These are phyloP conservation scores for Lodderomyces metapsilosis DNA, from an alignment of 1,139 yeast genomes.

Conservation along the genomic window DNA sequence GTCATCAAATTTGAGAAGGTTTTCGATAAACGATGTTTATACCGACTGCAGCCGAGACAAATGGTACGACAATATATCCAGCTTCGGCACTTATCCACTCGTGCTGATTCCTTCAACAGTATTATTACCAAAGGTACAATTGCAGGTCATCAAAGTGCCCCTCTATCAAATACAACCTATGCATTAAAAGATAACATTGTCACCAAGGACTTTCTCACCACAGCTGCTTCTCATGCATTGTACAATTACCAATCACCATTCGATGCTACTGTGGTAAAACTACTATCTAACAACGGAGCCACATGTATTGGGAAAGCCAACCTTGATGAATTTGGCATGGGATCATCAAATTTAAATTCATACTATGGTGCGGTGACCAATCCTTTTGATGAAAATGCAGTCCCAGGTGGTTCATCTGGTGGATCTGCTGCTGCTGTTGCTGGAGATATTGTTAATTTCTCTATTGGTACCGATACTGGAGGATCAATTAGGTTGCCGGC, in stretches of 20 bases:
- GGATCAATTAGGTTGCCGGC: conserved; percentile 95
- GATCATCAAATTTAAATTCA: conserved; percentile 62
- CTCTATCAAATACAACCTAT: conserved; percentile 16
- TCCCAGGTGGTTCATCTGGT: conserved; percentile 93
- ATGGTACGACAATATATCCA: neutral
- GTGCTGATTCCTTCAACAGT: conserved; percentile 11
- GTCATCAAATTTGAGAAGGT: too few species aligned
- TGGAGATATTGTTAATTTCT: conserved; percentile 40
- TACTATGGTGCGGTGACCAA: conserved; percentile 66
- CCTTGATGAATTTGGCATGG: conserved; percentile 98
- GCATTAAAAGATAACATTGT: conserved; percentile 72
- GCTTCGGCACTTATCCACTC: neutral
- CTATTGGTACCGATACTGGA: conserved; percentile 93
- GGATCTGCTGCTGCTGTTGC: conserved; percentile 95
- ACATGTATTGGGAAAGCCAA: conserved; percentile 79
- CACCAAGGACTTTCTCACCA: conserved; percentile 62
- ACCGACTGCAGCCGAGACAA: too few species aligned
- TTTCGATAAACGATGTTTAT: too few species aligned
- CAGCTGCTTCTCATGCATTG: conserved; percentile 72
- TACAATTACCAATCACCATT: conserved; percentile 67
- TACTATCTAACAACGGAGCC: conserved; percentile 54
- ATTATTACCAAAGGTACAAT: conserved; percentile 6
- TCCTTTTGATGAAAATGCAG: conserved; percentile 48
- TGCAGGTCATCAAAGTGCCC: neutral
- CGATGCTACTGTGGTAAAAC: conserved; percentile 68